Percentiles rank a stretch among this genome's conserved stretches.
These are phyloP conservation scores for Polyplosphaeria fusca DNA, from an alignment of 495 filamentous ascomycete genomes.

Conservation along the genomic window DNA sequence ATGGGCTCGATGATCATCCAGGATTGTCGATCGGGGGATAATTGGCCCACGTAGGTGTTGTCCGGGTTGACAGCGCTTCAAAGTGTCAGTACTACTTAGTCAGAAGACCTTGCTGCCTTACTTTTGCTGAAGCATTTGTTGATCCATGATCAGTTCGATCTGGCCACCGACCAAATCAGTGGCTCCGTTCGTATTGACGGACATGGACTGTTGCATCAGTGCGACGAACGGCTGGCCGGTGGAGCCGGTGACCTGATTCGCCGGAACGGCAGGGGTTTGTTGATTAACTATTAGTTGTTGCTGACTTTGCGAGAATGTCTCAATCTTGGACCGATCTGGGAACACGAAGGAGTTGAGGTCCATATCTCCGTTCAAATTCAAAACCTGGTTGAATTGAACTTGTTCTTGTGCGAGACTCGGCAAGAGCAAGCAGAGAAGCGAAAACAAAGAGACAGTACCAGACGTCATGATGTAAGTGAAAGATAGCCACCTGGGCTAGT, in stretches of 20 bases:
- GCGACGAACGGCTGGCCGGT: slow-evolving; percentile 36
- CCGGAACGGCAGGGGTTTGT: slow-evolving; percentile 29
- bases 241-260: slow-evolving; percentile 33
- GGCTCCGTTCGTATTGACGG: slow-evolving; percentile 32
- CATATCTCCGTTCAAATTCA: slow-evolving; percentile 40
- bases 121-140: slow-evolving; percentile 25
- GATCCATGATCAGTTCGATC: slow-evolving; percentile 33
- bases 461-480: slow-evolving; percentile 25
- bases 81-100: no score
- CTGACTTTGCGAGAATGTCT: slow-evolving; percentile 36
- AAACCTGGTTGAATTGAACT: slow-evolving; percentile 36
- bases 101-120: no score
- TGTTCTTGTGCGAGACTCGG: slow-evolving; percentile 7
- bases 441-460: slow-evolving; percentile 25
- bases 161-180: slow-evolving; percentile 36
- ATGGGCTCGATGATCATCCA: slow-evolving; percentile 34
- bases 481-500: slow-evolving; percentile 25
- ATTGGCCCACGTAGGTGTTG: slow-evolving; percentile 34
- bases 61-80: slow-evolving; percentile 30
- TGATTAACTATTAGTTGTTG: slow-evolving; percentile 37
- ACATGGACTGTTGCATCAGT: slow-evolving; percentile 31
- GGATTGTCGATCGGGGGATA: slow-evolving; percentile 33
- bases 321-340: slow-evolving; percentile 33
- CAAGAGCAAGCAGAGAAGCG: slow-evolving; percentile 12
- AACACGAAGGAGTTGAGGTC: slow-evolving; percentile 30